Evolutionary conservation across 78 protist genomes (phyloP).

Genomic region (Planoprotostelium fungivorum): DNA sequence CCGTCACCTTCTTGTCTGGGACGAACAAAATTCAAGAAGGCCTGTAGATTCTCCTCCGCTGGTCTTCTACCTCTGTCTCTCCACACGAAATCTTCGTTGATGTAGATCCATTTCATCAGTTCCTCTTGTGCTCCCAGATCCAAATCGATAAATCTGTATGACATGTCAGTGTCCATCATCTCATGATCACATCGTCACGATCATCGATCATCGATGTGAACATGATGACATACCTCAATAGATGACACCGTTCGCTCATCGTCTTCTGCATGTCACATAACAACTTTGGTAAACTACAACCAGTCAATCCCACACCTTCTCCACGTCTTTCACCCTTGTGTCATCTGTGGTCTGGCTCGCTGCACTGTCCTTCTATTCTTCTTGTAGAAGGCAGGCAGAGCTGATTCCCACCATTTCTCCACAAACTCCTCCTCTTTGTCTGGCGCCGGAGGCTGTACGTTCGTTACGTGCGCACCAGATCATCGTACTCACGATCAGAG

Average conservation of each 20-base stretch:
- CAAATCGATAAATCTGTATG: background rate
- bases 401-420: too few relatives aligned
- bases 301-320: too few relatives aligned
- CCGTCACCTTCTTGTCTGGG: background rate
- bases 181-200: background rate
- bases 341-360: background rate
- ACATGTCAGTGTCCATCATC: too few relatives aligned
- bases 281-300: background rate
- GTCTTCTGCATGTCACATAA: background rate
- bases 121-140: background rate
- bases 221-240: background rate
- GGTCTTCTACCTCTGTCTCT: conserved; percentile 13
- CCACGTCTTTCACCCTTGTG: background rate
- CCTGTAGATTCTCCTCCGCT: conserved; percentile 2
- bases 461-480: too few relatives aligned
- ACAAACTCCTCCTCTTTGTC: background rate
- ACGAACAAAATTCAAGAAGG: background rate
- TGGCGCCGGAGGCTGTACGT: background rate
- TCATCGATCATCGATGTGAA: background rate
- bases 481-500: background rate
- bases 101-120: background rate
- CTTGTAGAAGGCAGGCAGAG: background rate
- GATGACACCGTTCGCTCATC: background rate
- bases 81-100: conserved; percentile 7
- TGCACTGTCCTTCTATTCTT: background rate